A percentile compares a stretch with the other conserved stretches of the same genome.
Evolutionary conservation across 2,329 filamentous ascomycete genomes (phyloP).

Genomic region (Cercospora sp.): DNA sequence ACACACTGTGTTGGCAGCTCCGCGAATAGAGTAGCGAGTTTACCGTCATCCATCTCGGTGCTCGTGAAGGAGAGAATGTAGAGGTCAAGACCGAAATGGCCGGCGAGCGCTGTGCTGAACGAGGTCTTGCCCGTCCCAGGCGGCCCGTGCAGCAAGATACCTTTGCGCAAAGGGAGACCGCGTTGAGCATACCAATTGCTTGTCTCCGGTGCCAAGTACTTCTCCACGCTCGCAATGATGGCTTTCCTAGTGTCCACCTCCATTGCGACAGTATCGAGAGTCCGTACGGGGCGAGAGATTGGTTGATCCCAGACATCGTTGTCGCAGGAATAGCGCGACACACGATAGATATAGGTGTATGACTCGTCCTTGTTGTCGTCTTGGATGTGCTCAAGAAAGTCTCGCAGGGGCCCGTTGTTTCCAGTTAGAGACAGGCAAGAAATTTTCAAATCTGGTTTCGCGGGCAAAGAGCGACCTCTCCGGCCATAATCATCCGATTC

Average conservation of each 20-base stretch:
- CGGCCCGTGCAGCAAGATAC: conserved; percentile 90
- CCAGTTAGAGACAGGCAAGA: conserved; percentile 27
- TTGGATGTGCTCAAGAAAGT: conserved; percentile 49
- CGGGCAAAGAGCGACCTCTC: background rate
- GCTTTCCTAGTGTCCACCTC: conserved; percentile 63
- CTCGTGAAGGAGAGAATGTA: conserved; percentile 96
- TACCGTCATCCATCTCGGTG: conserved; percentile 90
- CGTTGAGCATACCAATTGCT: conserved; percentile 76
- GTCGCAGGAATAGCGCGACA: conserved; percentile 15
- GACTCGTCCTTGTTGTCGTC: conserved; percentile 39
- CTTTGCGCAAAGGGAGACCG: conserved; percentile 81
- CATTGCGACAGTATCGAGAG: conserved; percentile 72
- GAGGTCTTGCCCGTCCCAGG: conserved; percentile 97
- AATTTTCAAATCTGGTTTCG: conserved; percentile 18
- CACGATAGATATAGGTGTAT: conserved; percentile 26
- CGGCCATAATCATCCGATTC: background rate
- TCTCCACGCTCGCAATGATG: conserved; percentile 69
- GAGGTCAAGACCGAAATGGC: conserved; percentile 93
- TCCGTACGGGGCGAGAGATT: conserved; percentile 61
- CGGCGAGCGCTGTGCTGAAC: conserved; percentile 91
- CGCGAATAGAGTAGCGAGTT: conserved; percentile 95
- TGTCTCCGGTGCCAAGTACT: conserved; percentile 69
- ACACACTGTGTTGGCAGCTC: conserved; percentile 98
- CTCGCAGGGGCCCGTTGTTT: conserved; percentile 38
- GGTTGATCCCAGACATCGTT: conserved; percentile 39